Evolutionary conservation across 805 yeast species (phyloP), one percentile per base, ranked within the genome.

Genomic region (Metschnikowia colocasiae): DNA sequence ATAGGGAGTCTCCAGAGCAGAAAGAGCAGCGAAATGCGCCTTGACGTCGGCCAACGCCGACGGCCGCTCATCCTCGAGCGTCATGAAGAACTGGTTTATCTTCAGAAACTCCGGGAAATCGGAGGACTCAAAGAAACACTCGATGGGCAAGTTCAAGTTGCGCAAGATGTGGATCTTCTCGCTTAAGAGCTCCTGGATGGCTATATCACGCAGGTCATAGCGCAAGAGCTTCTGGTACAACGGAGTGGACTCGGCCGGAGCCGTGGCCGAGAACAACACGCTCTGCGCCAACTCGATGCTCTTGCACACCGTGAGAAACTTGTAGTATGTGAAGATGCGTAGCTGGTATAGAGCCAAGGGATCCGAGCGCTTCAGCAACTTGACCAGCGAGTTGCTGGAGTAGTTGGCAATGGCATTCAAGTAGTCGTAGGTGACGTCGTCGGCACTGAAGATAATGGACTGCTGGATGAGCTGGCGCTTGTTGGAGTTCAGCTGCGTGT

Each of bases 401-500:
- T 69, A 71, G 52, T 67, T 69, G 30, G 75, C 67, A 15, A 72
- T 71, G 27, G 76, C 75, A 33, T 69, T 55, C 43, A 72, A 54
- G 52, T 72, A 72, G 52, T 72, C 76, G 51, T 63, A 72, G 2
- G 56, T 46, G 34, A 57, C 51, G 3, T 71, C 69, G 42, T 67
- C 56, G 8, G 51, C 50, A 35, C 54, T 59, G 55, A 72, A 69
- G 34, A 58, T 52, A 9, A 53, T 45, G 8, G 69, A 67, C 32
- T 49, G 50, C 22, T 64, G 55, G 15, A 72, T 66, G 22, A 72
- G 62, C 54, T 52, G 71, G 44, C 73, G 69, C 54, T 72, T 72
- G 30, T 63, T 63, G 37, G 66, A 55, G 52, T 71, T 71, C 47
- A 69, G 67, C 48, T 63, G 72, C 20, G 74, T 68, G 49, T 62